phyloP scores from a whole-genome alignment of 2,329 filamentous ascomycete species.

The Stemphylium lycopersici region DNA sequence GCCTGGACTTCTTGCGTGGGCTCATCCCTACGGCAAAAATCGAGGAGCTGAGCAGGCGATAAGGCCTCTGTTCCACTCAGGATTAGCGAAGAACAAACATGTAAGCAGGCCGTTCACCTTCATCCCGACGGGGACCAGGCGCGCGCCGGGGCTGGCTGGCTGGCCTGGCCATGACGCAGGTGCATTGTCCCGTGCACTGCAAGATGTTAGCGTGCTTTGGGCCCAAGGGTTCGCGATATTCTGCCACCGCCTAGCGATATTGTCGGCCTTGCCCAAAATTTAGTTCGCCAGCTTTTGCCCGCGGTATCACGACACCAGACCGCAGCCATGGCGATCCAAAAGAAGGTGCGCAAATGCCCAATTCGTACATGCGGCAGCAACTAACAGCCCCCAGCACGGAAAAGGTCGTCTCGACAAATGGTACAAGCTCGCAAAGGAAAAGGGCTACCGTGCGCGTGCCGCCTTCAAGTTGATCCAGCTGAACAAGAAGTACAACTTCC shows the following conservation, averaged over 20 bases:
- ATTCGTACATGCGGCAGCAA: too few species aligned
- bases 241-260: constrained; percentile 27
- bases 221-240: constrained; percentile 4
- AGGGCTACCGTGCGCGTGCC: constrained; percentile 92
- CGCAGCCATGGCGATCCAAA: constrained; percentile 85
- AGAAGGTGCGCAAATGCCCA: constrained; percentile 66
- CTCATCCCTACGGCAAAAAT: constrained; percentile 38
- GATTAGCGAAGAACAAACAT: constrained; percentile 17
- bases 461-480: constrained; percentile 98
- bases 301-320: constrained; percentile 22
- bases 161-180: constrained; percentile 29
- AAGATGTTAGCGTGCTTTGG: constrained; percentile 12
- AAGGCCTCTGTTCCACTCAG: constrained; percentile 26
- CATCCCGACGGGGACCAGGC: constrained; percentile 22
- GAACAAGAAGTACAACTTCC: constrained; percentile 98
- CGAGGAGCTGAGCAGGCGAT: constrained; percentile 20
- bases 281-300: constrained; percentile 27
- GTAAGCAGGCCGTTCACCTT: constrained; percentile 22
- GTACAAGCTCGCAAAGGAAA: constrained; percentile 98
- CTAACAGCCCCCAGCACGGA: constrained; percentile 67
- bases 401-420: constrained; percentile 99
- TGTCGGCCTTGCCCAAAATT: constrained; percentile 25
- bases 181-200: constrained; percentile 14
- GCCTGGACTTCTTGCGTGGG: constrained; percentile 52
- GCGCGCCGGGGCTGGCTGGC: constrained; percentile 12